Evolutionary conservation across 2,329 filamentous ascomycete genomes (phyloP).

Genomic region (Nemania sp.): DNA sequence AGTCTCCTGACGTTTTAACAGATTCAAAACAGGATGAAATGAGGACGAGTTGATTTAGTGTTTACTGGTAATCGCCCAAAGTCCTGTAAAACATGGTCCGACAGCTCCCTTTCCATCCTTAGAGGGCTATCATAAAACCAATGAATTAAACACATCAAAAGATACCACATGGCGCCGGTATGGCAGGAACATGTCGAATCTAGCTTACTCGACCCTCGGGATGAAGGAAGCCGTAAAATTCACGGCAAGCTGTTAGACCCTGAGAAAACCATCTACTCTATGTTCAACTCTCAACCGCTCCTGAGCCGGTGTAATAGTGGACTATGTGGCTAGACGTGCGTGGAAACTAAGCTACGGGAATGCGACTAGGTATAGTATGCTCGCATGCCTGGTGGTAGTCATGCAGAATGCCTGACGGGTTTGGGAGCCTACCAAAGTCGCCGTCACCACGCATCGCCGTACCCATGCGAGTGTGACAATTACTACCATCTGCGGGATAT

Average conservation of each 20-base stretch:
- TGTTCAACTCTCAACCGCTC: constrained; percentile 4
- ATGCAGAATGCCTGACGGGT: constrained; percentile 22
- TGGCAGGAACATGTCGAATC: too few species aligned
- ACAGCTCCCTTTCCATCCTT: neutral
- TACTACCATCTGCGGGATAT: constrained; percentile 32
- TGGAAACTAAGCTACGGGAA: constrained; percentile 16
- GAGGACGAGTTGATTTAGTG: neutral
- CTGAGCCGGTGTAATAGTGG: neutral
- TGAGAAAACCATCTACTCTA: constrained; percentile 18
- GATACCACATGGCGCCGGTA: too few species aligned
- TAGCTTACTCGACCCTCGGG: too few species aligned
- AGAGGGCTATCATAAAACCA: neutral
- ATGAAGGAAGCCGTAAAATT: too few species aligned
- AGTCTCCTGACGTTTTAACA: too few species aligned
- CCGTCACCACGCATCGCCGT: constrained; percentile 28
- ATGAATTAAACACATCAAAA: neutral
- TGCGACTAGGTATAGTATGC: constrained; percentile 16
- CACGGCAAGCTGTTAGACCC: constrained; percentile 8
- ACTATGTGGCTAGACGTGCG: neutral
- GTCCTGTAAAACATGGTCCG: neutral
- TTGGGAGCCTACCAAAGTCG: constrained; percentile 28
- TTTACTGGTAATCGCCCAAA: neutral
- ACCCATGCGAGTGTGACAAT: constrained; percentile 36
- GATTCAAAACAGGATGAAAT: neutral
- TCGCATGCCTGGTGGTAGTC: constrained; percentile 8